These are phyloP conservation scores for Candida sojae DNA, from an alignment of 1,139 yeast species.

Conservation along the genomic window DNA sequence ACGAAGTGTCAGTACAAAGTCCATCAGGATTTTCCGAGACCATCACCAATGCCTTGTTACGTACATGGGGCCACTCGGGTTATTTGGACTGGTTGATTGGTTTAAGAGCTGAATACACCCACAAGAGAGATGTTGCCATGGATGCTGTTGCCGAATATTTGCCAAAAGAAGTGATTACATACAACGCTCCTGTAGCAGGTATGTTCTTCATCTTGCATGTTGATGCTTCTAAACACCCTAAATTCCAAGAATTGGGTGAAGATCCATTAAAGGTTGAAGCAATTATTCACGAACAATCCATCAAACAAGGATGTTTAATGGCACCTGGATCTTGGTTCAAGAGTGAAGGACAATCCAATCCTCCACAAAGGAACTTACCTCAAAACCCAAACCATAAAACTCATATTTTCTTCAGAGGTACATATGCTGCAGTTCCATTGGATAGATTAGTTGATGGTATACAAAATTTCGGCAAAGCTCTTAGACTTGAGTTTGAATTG, in stretches of 20 bases:
- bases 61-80: slow-evolving; percentile 50
- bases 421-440: slow-evolving; percentile 81
- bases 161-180: slow-evolving; percentile 57
- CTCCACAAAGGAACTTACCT: slow-evolving; percentile 51
- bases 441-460: slow-evolving; percentile 62
- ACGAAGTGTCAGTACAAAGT: slow-evolving; percentile 81
- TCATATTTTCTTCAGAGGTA: slow-evolving; percentile 80
- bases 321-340: slow-evolving; percentile 93
- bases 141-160: slow-evolving; percentile 63
- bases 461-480: slow-evolving; percentile 64
- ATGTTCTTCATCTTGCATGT: slow-evolving; percentile 84
- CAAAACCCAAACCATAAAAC: slow-evolving; percentile 33
- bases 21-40: slow-evolving; percentile 84
- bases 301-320: slow-evolving; percentile 69
- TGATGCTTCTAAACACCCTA: slow-evolving; percentile 81
- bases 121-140: slow-evolving; percentile 70
- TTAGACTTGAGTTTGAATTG: slow-evolving; percentile 43
- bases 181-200: slow-evolving; percentile 83
- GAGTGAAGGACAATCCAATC: slow-evolving; percentile 43
- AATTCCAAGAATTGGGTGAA: slow-evolving; percentile 51
- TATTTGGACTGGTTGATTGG: slow-evolving; percentile 87
- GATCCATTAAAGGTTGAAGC: slow-evolving; percentile 67
- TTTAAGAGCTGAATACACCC: slow-evolving; percentile 78
- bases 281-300: slow-evolving; percentile 63
- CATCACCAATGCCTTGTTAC: slow-evolving; percentile 56